phyloP scores from a whole-genome alignment of 352 stramenopile species.

The Pythium inflatum region DNA sequence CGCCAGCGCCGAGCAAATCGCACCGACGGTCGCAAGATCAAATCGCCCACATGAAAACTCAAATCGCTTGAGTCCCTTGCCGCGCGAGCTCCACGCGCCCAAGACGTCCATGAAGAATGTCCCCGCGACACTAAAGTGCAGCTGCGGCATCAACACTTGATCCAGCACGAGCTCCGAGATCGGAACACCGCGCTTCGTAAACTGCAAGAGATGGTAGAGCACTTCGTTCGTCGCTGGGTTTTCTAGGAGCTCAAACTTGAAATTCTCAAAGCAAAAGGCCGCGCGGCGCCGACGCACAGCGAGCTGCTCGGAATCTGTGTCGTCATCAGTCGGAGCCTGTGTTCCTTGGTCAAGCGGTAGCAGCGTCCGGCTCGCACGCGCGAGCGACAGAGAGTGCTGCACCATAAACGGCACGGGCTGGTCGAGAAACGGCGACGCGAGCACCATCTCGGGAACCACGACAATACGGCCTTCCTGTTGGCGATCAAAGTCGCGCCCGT shows the following conservation, averaged over 20 bases:
- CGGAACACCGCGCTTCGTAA: neutral
- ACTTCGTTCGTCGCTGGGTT: constrained; percentile 2
- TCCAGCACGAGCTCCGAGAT: neutral
- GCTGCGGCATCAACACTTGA: neutral
- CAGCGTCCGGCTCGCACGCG: neutral
- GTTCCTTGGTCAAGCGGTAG: neutral
- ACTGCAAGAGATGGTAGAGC: neutral
- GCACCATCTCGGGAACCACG: neutral
- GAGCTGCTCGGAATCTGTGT: neutral
- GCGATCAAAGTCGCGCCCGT: neutral
- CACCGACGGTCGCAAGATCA: neutral
- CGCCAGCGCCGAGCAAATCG: neutral
- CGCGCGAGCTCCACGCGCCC: neutral
- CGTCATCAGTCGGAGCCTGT: neutral
- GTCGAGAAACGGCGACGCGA: neutral
- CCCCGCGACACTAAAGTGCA: neutral
- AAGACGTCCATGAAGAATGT: neutral
- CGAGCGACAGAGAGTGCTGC: neutral
- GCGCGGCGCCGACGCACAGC: neutral
- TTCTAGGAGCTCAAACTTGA: neutral
- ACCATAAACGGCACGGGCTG: neutral
- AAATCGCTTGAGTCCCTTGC: neutral
- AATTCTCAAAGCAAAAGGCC: neutral
- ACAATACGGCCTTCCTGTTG: neutral
- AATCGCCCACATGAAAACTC: neutral